Evolutionary conservation across 2,329 filamentous ascomycete species (phyloP).

Genomic region (Pyricularia grisea): DNA sequence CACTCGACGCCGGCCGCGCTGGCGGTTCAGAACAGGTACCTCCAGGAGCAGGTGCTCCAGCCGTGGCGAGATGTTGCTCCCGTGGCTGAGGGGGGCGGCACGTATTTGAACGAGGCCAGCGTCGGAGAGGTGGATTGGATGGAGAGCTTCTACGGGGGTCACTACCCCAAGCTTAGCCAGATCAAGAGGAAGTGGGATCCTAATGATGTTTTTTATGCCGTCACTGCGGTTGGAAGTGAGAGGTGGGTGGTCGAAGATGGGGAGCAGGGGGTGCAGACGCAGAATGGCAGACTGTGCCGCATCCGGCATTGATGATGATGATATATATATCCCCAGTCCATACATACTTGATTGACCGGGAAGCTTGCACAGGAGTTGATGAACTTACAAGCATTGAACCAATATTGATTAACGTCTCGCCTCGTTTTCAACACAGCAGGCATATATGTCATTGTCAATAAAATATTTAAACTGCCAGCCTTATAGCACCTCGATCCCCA

Average conservation of each 20-base stretch:
- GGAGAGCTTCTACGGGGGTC: constrained; percentile 27
- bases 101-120: constrained; percentile 2
- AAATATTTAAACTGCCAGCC: no score
- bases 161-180: constrained; percentile 22
- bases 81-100: background rate
- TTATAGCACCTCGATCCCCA: no score
- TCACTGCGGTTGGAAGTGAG: constrained; percentile 33
- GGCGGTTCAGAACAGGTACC: background rate
- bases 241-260: constrained; percentile 21
- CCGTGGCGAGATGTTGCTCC: background rate
- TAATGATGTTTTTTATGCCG: constrained; percentile 30
- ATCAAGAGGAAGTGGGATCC: constrained; percentile 36
- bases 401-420: background rate
- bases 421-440: no score
- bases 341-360: background rate
- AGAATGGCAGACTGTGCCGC: constrained; percentile 1
- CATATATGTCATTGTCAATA: no score
- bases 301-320: background rate
- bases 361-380: background rate
- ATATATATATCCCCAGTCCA: background rate
- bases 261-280: constrained; percentile 2
- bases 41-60: background rate
- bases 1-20: background rate
- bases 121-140: constrained; percentile 23
- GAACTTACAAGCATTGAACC: background rate